phyloP scores from a whole-genome alignment of 164 flowering plant genomes.

The Macadamia tetraphylla region DNA sequence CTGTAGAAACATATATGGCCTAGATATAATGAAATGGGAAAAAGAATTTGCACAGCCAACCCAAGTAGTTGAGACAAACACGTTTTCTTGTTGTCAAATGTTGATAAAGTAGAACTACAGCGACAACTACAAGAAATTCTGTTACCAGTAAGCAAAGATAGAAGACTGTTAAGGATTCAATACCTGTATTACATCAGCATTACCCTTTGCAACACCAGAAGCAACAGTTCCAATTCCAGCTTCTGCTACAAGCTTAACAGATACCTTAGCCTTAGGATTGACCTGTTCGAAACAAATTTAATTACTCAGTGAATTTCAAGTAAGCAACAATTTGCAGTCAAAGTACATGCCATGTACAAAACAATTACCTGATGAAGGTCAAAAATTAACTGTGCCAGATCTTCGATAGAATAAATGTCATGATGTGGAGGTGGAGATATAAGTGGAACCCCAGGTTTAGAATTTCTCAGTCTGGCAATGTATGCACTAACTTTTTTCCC shows the following conservation, averaged over 20 bases:
- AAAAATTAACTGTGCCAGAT: slow-evolving; percentile 94
- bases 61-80: too few species aligned
- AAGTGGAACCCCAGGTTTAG: slow-evolving; percentile 99
- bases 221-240: slow-evolving; percentile 99
- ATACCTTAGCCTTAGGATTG: slow-evolving; percentile 95
- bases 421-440: slow-evolving; percentile 99
- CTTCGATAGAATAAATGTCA: slow-evolving; percentile 98
- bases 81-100: too few species aligned
- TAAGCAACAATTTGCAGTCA: background rate
- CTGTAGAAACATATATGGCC: too few species aligned
- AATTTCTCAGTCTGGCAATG: slow-evolving; percentile 91
- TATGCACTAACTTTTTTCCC: slow-evolving; percentile 99
- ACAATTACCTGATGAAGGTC: slow-evolving; percentile 93
- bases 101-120: too few species aligned
- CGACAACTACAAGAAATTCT: too few species aligned
- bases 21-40: too few species aligned
- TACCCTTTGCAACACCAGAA: slow-evolving; percentile 99
- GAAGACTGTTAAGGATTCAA: background rate
- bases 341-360: background rate
- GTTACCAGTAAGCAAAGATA: too few species aligned
- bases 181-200: slow-evolving; percentile 98
- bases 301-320: background rate
- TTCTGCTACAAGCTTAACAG: slow-evolving; percentile 99
- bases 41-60: too few species aligned
- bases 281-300: slow-evolving; percentile 43